A percentile compares a stretch with the other conserved stretches of the same genome.
Evolutionary conservation across 768 basidiomycete species (phyloP).

Genomic region (Podaxis rugospora): DNA sequence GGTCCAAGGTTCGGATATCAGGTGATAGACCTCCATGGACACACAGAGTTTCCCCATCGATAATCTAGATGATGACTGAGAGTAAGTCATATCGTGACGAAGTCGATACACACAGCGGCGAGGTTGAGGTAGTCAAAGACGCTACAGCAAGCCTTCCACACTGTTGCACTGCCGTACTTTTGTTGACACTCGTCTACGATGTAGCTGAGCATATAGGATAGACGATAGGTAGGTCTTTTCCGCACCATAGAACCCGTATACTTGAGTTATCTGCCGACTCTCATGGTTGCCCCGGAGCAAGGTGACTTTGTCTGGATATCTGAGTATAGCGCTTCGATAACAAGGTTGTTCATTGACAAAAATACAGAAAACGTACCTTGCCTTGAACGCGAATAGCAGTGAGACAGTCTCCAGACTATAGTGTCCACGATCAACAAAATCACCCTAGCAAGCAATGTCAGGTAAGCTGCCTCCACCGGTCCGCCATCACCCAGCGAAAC

Average conservation of each 20-base stretch:
- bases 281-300: conserved; percentile 95
- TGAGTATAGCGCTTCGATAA: conserved; percentile 23
- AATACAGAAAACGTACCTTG: conserved; percentile 46
- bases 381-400: conserved; percentile 83
- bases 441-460: conserved; percentile 55
- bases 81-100: neutral
- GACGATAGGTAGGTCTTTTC: conserved; percentile 3
- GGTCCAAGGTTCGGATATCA: conserved; percentile 92
- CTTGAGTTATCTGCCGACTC: conserved; percentile 95
- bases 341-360: neutral
- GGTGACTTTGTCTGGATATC: conserved; percentile 91
- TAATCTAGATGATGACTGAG: conserved; percentile 56
- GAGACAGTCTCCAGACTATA: conserved; percentile 96
- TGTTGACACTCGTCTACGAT: conserved; percentile 89
- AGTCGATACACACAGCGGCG: conserved; percentile 64
- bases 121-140: conserved; percentile 96
- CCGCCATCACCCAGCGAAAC: conserved; percentile 25
- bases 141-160: conserved; percentile 96
- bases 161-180: conserved; percentile 92
- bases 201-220: neutral
- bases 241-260: conserved; percentile 97
- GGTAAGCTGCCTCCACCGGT: conserved; percentile 20
- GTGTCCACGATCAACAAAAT: conserved; percentile 96
- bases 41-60: conserved; percentile 88
- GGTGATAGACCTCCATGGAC: conserved; percentile 97